Conservation (phyloP, 2,329 filamentous ascomycete genomes). For the Trichoderma endophyticum region DNA sequence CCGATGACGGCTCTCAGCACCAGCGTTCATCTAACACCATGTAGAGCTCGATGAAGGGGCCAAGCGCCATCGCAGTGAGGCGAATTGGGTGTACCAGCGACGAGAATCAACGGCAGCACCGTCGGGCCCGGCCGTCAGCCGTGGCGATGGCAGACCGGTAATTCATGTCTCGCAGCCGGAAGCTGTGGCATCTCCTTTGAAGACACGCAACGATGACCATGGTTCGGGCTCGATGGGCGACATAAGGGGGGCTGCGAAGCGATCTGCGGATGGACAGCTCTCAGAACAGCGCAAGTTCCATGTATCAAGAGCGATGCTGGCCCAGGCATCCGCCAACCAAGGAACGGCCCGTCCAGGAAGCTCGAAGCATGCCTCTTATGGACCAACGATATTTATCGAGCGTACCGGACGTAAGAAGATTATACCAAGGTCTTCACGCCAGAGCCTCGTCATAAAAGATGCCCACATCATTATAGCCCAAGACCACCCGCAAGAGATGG, state of each 20-base stretch:
- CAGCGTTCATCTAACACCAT: conserved; percentile 21
- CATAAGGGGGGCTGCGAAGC: conserved; percentile 17
- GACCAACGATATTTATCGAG: conserved; percentile 55
- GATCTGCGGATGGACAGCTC: background rate
- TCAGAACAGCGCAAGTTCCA: conserved; percentile 52
- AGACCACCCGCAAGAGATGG: conserved; percentile 1
- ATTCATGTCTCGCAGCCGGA: conserved; percentile 48
- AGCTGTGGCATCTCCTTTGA: conserved; percentile 25
- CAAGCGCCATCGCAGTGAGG: conserved; percentile 52
- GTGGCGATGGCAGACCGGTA: conserved; percentile 35
- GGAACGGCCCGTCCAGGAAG: conserved; percentile 29
- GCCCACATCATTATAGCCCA: background rate
- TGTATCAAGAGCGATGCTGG: conserved; percentile 48
- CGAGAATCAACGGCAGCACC: conserved; percentile 37
- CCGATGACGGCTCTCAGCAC: background rate
- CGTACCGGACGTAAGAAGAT: conserved; percentile 42
- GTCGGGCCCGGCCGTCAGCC: conserved; percentile 23
- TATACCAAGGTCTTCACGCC: conserved; percentile 21
- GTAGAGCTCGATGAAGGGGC: conserved; percentile 51
- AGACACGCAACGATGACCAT: conserved; percentile 17
- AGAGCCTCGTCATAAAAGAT: conserved; percentile 23
- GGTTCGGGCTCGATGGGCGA: background rate
- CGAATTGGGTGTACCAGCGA: conserved; percentile 55
- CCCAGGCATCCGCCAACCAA: conserved; percentile 24
- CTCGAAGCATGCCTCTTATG: conserved; percentile 41